Evolutionary conservation across 805 yeast species (phyloP).

Genomic region (Aciculoconidium aculeatum): DNA sequence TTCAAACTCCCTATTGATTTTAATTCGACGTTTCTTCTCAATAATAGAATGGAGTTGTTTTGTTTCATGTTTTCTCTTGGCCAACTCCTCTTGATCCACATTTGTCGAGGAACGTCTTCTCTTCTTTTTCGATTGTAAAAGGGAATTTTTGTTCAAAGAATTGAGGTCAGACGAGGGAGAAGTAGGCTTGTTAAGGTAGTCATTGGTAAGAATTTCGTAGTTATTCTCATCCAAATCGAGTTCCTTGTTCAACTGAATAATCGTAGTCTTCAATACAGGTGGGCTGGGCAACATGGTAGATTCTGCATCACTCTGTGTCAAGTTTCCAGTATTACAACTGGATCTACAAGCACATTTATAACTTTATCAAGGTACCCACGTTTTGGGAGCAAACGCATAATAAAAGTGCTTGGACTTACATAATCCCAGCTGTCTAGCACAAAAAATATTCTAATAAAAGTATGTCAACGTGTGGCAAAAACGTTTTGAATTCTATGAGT

Average conservation of each 20-base stretch:
- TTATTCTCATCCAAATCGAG: slow-evolving; percentile 36
- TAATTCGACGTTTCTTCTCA: slow-evolving; percentile 71
- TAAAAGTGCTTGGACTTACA: too few relatives aligned
- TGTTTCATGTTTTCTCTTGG: slow-evolving; percentile 36
- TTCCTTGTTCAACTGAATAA: slow-evolving; percentile 39
- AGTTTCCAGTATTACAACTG: slow-evolving; percentile 3
- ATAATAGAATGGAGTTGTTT: slow-evolving; percentile 63
- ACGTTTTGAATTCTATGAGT: too few relatives aligned
- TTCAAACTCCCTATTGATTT: slow-evolving; percentile 79
- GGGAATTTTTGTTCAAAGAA: slow-evolving; percentile 4
- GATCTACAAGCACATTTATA: slow-evolving; percentile 6
- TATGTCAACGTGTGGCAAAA: slow-evolving; percentile 8
- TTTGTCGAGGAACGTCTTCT: slow-evolving; percentile 35
- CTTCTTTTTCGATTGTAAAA: slow-evolving; percentile 20
- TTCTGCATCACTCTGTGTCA: not conserved
- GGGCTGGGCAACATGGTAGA: slow-evolving; percentile 26
- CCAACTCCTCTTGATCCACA: slow-evolving; percentile 35
- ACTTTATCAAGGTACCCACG: slow-evolving; percentile 6
- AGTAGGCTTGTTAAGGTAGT: slow-evolving; percentile 15
- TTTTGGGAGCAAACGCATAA: too few relatives aligned
- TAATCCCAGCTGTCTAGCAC: slow-evolving; percentile 1
- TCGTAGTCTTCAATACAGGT: slow-evolving; percentile 39
- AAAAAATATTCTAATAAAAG: slow-evolving; percentile 3
- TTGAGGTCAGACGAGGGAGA: slow-evolving; percentile 6
- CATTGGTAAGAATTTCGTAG: slow-evolving; percentile 38